Base-by-base conservation (phyloP, 768 basidiomycete genomes). In the Lactarius sp. region DNA sequence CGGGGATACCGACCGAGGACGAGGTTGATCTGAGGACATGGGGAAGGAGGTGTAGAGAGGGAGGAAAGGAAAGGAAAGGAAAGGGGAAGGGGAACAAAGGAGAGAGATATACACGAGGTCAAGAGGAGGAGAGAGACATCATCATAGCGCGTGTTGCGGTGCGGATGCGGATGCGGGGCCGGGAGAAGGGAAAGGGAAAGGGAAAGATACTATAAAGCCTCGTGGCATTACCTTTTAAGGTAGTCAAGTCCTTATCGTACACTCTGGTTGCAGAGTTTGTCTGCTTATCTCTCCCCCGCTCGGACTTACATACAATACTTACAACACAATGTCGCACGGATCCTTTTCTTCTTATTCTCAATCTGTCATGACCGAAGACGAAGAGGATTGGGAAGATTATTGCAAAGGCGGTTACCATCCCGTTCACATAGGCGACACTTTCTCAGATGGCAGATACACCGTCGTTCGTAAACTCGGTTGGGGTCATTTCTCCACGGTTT, bases 391-490 rank as follows among this genome's bases (percentile, higher is more conserved):
- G 82, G 92, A 95, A 77, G 93, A 94, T 75, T 90, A 86, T 72
- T 72, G 76, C 67, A 74, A 74, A 74, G 77, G 90, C 62, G 90
- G 90, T 39, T 92, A 92, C 73, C 90, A 92, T 71, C 90, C 94
- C n/a, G 92, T 97, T 54, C 90, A 93, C 74, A 93, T 98, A 65
- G 94, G 95, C 68, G 95, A 98, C 75, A 73, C 82, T 20, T 96
- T 97, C 74, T 90, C 88, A 53, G 85, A 92, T 65, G 91, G 84
- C 10, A 80, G 97, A 44, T 99, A 98, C 73, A 74, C 83, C 66
- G 90, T 98, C 69, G 94, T 97, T 60, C 80, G 96, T 66, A 99
- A 99, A 75, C 85, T 99, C 10, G 96, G 96, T 31, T 92, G 89
- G 89, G 94, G 94, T 16, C 94, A 95, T 74, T 96, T 95, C 73